Conservation (phyloP, 129 eudicot species). For the Scalesia atractyloides region DNA sequence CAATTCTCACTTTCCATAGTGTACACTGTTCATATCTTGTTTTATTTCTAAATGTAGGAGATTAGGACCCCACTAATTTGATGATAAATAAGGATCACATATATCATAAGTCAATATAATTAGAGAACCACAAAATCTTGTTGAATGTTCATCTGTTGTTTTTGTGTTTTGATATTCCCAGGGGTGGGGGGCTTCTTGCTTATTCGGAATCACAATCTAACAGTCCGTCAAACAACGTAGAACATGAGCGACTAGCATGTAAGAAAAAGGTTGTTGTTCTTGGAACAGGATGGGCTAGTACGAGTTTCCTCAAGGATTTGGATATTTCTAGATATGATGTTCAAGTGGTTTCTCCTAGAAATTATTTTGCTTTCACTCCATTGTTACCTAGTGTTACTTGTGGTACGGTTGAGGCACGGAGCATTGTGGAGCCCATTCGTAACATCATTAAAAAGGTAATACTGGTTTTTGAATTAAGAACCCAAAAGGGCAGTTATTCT, state of each 20-base stretch:
- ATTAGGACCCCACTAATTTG: conserved; percentile 1
- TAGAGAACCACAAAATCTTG: not conserved
- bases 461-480: not conserved
- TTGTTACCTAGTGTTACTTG: conserved; percentile 93
- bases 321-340: conserved; percentile 82
- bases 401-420: conserved; percentile 95
- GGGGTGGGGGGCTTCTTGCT: conserved; percentile 74
- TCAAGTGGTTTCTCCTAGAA: conserved; percentile 91
- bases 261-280: conserved; percentile 80
- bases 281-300: conserved; percentile 96
- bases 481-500: not conserved
- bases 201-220: conserved; percentile 59
- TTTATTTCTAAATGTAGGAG: not conserved
- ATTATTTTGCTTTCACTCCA: conserved; percentile 97
- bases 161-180: conserved; percentile 37
- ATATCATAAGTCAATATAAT: not conserved
- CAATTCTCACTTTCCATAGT: not conserved
- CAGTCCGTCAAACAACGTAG: conserved; percentile 21
- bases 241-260: conserved; percentile 25
- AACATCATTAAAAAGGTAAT: conserved; percentile 75
- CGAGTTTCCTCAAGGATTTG: conserved; percentile 77
- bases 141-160: not conserved
- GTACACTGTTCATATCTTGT: not conserved
- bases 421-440: conserved; percentile 91
- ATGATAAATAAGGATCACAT: not conserved